These are phyloP conservation scores for Heritiera littoralis DNA, from an alignment of 345 rosid genomes.

Conservation along the genomic window DNA sequence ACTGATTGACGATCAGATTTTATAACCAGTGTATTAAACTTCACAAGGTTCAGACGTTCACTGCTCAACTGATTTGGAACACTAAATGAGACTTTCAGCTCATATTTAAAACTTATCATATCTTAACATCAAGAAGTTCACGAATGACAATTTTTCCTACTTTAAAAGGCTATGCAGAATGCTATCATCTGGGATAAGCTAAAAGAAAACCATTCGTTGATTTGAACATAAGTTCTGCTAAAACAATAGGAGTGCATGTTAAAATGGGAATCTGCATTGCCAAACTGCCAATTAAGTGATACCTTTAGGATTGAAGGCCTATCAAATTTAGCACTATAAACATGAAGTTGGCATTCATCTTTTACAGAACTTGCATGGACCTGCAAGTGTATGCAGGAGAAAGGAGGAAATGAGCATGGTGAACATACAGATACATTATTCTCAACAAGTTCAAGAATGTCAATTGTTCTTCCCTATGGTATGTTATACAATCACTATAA, in stretches of 20 bases:
- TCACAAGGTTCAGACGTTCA: not conserved
- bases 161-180: not conserved
- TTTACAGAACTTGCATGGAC: conserved; percentile 29
- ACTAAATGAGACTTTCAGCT: not conserved
- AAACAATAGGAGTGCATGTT: not conserved
- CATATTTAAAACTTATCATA: not conserved
- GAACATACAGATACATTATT: conserved; percentile 10
- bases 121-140: conserved; percentile 1
- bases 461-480: not conserved
- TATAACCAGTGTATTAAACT: not conserved
- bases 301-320: conserved; percentile 47
- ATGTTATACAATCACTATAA: not conserved
- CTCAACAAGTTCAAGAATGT: not conserved
- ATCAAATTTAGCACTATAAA: conserved; percentile 38
- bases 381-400: conserved; percentile 30
- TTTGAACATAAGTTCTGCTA: not conserved
- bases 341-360: conserved; percentile 27
- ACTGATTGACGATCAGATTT: not conserved
- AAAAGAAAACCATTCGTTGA: not conserved
- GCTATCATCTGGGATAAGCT: not conserved
- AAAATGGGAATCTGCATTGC: not conserved
- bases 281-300: conserved; percentile 10
- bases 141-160: not conserved
- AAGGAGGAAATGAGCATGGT: not conserved
- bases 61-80: not conserved